A percentile compares a stretch with the other conserved stretches of the same genome.
These are phyloP conservation scores for Verruconis gallopava DNA, from an alignment of 2,329 filamentous ascomycete species.

Conservation along the genomic window DNA sequence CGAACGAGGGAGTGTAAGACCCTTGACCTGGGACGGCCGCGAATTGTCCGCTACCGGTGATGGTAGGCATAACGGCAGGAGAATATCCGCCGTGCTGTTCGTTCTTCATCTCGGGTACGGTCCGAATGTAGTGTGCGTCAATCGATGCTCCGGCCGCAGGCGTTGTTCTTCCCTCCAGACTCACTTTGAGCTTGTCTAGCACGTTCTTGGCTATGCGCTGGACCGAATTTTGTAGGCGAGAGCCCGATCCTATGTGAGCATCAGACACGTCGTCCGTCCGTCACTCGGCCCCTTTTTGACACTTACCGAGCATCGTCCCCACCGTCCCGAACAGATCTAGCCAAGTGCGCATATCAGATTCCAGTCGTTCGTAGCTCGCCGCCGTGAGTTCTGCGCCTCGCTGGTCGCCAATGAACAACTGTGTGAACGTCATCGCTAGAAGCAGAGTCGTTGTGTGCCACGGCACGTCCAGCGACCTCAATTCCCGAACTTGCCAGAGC, in stretches of 20 bases:
- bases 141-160: not conserved
- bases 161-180: not conserved
- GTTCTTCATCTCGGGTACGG: not conserved
- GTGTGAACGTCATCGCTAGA: slow-evolving; percentile 59
- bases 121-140: not conserved
- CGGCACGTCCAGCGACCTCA: slow-evolving; percentile 61
- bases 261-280: no score
- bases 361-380: slow-evolving; percentile 46
- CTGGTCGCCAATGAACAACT: slow-evolving; percentile 56
- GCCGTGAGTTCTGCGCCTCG: slow-evolving; percentile 47
- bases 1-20: not conserved
- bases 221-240: slow-evolving; percentile 35
- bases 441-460: slow-evolving; percentile 66
- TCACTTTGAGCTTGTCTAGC: slow-evolving; percentile 21
- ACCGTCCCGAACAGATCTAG: slow-evolving; percentile 54
- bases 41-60: no score
- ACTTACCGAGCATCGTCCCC: slow-evolving; percentile 49
- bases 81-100: not conserved
- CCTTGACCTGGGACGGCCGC: not conserved
- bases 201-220: slow-evolving; percentile 36
- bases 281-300: no score
- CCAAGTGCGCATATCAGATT: slow-evolving; percentile 57
- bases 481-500: slow-evolving; percentile 45
- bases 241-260: slow-evolving; percentile 30
- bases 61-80: no score